Evolutionary conservation across 306 rosid species (phyloP).

Genomic region (Inga oerstediana): DNA sequence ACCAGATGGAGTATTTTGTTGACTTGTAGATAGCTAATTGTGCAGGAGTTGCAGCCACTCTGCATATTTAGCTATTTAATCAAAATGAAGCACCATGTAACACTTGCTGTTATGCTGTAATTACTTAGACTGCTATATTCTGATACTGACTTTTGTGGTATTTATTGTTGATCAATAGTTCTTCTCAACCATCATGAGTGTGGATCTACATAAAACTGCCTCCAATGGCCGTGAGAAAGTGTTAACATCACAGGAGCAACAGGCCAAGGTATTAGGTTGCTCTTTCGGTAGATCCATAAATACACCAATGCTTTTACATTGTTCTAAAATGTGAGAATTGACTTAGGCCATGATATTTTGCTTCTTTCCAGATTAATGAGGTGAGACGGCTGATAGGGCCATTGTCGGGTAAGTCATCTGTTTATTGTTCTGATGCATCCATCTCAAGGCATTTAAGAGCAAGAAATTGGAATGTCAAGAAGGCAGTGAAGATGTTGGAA

Average conservation of each 20-base stretch:
- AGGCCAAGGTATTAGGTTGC: slow-evolving; percentile 54
- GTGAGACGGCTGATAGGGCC: slow-evolving; percentile 70
- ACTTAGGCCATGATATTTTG: slow-evolving; percentile 15
- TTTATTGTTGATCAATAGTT: slow-evolving; percentile 33
- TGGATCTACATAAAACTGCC: slow-evolving; percentile 52
- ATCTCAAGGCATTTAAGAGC: slow-evolving; percentile 77
- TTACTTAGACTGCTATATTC: slow-evolving; percentile 19
- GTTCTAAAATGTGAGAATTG: slow-evolving; percentile 7
- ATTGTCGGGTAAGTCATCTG: slow-evolving; percentile 58
- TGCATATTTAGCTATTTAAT: slow-evolving; percentile 16
- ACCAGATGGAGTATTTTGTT: background rate
- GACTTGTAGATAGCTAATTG: background rate
- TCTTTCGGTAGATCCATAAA: background rate
- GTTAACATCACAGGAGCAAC: slow-evolving; percentile 61
- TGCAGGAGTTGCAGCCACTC: background rate
- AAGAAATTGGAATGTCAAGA: slow-evolving; percentile 92
- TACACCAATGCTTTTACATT: background rate
- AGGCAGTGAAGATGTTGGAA: slow-evolving; percentile 81
- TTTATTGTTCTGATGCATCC: slow-evolving; percentile 80
- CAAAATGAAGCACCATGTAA: slow-evolving; percentile 21
- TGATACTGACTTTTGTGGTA: slow-evolving; percentile 36
- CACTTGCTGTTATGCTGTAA: slow-evolving; percentile 16
- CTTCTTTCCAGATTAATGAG: slow-evolving; percentile 68
- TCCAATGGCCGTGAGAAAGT: slow-evolving; percentile 54
- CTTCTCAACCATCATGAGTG: slow-evolving; percentile 53